A percentile compares a stretch with the other conserved stretches of the same genome.
These are phyloP conservation scores for Galerina marginata DNA, from an alignment of 768 basidiomycete species.

Conservation along the genomic window DNA sequence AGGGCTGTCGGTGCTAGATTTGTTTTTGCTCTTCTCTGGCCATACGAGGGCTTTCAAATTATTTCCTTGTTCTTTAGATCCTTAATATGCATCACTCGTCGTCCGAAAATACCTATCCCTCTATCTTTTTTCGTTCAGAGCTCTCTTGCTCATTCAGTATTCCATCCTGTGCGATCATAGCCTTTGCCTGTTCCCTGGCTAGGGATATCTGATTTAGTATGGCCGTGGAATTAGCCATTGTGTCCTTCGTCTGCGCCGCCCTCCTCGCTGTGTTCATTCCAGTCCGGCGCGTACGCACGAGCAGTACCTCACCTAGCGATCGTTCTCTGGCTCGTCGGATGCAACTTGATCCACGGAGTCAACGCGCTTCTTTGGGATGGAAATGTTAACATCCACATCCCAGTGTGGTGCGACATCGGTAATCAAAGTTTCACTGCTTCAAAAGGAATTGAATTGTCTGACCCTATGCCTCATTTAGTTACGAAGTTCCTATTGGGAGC, in stretches of 20 bases:
- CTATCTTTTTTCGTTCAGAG: conserved; percentile 15
- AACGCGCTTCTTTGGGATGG: conserved; percentile 68
- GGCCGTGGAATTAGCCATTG: conserved; percentile 39
- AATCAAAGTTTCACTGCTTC: neutral
- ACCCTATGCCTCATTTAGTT: conserved; percentile 40
- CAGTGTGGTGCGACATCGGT: conserved; percentile 79
- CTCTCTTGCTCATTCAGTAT: conserved; percentile 4
- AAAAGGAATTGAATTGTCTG: neutral
- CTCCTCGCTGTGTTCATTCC: conserved; percentile 47
- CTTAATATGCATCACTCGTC: conserved; percentile 25
- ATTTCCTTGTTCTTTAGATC: conserved; percentile 33
- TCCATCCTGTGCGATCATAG: conserved; percentile 7
- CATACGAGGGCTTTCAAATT: conserved; percentile 1
- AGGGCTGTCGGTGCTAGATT: neutral
- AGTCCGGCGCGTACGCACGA: conserved; percentile 50
- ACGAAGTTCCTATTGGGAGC: conserved; percentile 60
- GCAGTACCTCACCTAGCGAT: conserved; percentile 54
- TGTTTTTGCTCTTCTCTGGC: conserved; percentile 6
- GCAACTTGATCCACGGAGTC: conserved; percentile 56
- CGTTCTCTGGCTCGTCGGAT: conserved; percentile 54
- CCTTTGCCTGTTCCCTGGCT: conserved; percentile 12
- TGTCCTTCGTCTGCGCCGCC: conserved; percentile 51
- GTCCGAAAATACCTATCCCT: conserved; percentile 17
- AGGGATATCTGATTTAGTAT: conserved; percentile 27
- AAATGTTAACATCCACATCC: conserved; percentile 47